Evolutionary conservation across 139 green algal species (phyloP), one percentile per base, ranked within the genome.

Genomic region (Pycnococcus provasolii): DNA sequence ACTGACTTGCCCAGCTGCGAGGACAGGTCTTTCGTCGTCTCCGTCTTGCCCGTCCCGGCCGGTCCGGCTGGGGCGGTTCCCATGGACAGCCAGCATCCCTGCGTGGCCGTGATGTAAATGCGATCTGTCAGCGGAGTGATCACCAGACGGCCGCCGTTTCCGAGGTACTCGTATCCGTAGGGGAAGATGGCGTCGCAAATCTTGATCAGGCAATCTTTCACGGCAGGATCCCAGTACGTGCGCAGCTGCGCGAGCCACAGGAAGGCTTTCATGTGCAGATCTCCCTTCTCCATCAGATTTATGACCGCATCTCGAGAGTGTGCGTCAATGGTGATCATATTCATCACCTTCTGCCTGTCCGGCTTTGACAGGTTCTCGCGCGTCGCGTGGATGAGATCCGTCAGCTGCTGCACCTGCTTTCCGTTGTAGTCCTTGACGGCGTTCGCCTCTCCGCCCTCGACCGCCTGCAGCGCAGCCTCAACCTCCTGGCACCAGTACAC

Each of bases 401-500:
- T 95, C 9, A 95, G 84, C 80, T 95, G 88, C 78, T 81, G 75
- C 9, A 91, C 77, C 71, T 95, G 88, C 58, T 83, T 78, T 57
- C 88, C 78, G 77, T 91, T 95, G 85, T 95, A 95, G 44, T 72
- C 76, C 26, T 72, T 71, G 80, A 90, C 83, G 15, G 86, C 86
- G 42, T 81, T 70, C 59, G 79, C 80, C 44, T 95, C 63, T 53
- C 87, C 85, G 4, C 61, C 60, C 8, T 40, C 58, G 62, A 91
- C 78, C 39, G 83, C 64, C 39, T 67, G 47, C 54, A 91, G 90
- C 0, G 87, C 87, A 63, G 81, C 74, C 77, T 95, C 88, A 7
- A 93, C 87, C 74, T 93, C 88, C 60, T 85, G 75, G 71, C 83
- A 89, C 88, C 88, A 95, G 81, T 83, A 93, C 46, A 95, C 90